Base-by-base conservation (phyloP, 306 rosid species). In the Amphicarpaea edgeworthii region DNA sequence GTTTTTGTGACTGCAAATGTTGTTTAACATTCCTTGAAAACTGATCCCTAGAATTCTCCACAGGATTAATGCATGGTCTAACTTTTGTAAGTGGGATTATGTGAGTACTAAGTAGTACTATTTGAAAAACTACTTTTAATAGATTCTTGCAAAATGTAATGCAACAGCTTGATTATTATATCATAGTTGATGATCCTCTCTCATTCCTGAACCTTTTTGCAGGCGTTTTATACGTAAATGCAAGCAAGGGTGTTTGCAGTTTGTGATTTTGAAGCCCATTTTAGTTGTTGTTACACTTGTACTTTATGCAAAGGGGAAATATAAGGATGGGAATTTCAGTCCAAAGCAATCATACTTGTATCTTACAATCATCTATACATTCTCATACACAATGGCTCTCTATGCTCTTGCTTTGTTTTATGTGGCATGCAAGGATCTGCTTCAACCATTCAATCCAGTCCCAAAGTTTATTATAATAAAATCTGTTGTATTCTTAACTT, bases 211-310 rank as follows among this genome's bases (percentile, higher is more conserved):
- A 43, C 73, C 77, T 60, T 83, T 21, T 62, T 83, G 85, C 91
- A 92, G 97, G 84, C 97, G 97, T 74, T 92, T 92, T 54, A 92
- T 92, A 77, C 93, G 97, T 16, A 90, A 90, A 61, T 92, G 97
- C 92, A 92, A 92, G 83, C 97, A 92, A 86, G 96, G 97, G 26
- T 88, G 96, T 83, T 74, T 90, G 88, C 97, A 92, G 82, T 92
- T 92, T 84, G 97, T 92, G 75, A 87, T 92, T 84, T 85, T 92
- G 90, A 92, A 92, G 90, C 97, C 97, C 59, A 38, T 86, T 68
- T 84, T 92, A 86, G 97, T 76, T 77, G 93, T 79, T 59, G 84
- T 86, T 32, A 90, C 97, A 11, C 96, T 92, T 64, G 26, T 92
- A 79, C 93, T 92, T 62, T 92, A 87, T 8, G 92, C 83, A 12